Evolutionary conservation across 1,284 basidiomycete species (phyloP).

Genomic region (Sporisorium scitamineum): DNA sequence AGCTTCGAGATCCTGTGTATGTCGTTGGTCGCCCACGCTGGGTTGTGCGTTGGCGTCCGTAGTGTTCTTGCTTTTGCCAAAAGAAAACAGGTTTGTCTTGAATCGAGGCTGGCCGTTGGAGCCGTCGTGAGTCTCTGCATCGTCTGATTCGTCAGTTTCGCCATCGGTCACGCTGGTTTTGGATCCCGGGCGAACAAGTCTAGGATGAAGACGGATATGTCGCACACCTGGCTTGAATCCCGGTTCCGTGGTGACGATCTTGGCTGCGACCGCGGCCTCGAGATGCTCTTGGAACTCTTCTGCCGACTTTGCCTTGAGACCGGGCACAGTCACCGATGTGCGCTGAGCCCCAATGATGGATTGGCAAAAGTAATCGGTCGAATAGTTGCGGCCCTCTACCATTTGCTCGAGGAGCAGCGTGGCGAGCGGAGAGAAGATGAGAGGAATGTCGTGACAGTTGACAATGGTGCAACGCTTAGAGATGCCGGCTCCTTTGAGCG

Average conservation of each 20-base stretch:
- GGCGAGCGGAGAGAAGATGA: conserved; percentile 29
- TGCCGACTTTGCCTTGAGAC: conserved; percentile 18
- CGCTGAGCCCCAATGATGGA: conserved; percentile 29
- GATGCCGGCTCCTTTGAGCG: conserved; percentile 7
- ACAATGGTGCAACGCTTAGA: conserved; percentile 21
- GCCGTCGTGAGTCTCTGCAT: not conserved
- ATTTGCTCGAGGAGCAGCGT: conserved; percentile 46
- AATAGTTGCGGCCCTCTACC: conserved; percentile 45
- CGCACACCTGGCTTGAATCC: conserved; percentile 44
- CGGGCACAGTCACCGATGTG: conserved; percentile 19
- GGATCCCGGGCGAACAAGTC: conserved; percentile 17
- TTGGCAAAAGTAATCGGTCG: conserved; percentile 52
- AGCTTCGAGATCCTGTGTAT: conserved; percentile 14
- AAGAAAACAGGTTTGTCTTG: conserved; percentile 11
- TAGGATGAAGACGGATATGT: conserved; percentile 42
- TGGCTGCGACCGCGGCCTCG: conserved; percentile 38
- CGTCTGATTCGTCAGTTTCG: conserved; percentile 23
- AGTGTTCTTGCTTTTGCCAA: conserved; percentile 6
- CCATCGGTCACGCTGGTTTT: conserved; percentile 27
- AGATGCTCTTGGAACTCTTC: conserved; percentile 45
- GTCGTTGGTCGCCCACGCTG: conserved; percentile 1
- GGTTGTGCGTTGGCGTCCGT: not conserved
- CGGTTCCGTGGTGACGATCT: conserved; percentile 50
- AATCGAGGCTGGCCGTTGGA: conserved; percentile 3
- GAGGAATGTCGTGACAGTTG: conserved; percentile 44